A percentile compares a stretch with the other conserved stretches of the same genome.
phyloP scores from a whole-genome alignment of 345 rosid species.

The Limnanthes douglasii region DNA sequence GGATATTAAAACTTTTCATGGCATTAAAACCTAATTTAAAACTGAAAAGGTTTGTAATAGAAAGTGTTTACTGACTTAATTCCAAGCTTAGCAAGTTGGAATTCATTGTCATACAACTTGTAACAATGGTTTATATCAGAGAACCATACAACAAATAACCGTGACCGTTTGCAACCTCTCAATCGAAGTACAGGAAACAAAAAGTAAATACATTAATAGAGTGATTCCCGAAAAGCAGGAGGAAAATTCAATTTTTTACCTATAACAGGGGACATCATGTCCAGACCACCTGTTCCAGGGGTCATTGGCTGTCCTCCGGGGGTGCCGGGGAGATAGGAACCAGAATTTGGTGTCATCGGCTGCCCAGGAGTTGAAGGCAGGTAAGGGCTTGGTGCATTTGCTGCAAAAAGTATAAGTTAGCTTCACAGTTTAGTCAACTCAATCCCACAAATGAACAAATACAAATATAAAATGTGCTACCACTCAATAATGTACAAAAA shows the following conservation, averaged over 20 bases:
- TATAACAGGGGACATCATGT: conserved; percentile 84
- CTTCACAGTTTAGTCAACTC: too few relatives aligned
- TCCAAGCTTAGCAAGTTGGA: too few relatives aligned
- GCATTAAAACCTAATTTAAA: too few relatives aligned
- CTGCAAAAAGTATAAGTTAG: conserved; percentile 84
- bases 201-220: too few relatives aligned
- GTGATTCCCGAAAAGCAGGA: not conserved
- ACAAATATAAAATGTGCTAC: conserved; percentile 1
- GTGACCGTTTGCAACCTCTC: not conserved
- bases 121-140: too few relatives aligned
- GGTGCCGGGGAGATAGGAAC: conserved; percentile 79
- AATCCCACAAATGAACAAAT: too few relatives aligned
- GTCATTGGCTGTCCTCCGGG: conserved; percentile 99
- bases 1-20: too few relatives aligned
- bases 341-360: conserved; percentile 95
- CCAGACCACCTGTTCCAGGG: conserved; percentile 63
- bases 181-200: too few relatives aligned
- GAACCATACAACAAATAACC: not conserved
- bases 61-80: too few relatives aligned
- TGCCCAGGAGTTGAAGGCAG: conserved; percentile 98
- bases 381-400: conserved; percentile 81
- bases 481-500: too few relatives aligned
- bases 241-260: conserved; percentile 14
- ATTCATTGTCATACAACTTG: too few relatives aligned
- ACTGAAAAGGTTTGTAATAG: too few relatives aligned